Evolutionary conservation across 2,329 filamentous ascomycete species (phyloP).

Genomic region (Lojkania enalia): DNA sequence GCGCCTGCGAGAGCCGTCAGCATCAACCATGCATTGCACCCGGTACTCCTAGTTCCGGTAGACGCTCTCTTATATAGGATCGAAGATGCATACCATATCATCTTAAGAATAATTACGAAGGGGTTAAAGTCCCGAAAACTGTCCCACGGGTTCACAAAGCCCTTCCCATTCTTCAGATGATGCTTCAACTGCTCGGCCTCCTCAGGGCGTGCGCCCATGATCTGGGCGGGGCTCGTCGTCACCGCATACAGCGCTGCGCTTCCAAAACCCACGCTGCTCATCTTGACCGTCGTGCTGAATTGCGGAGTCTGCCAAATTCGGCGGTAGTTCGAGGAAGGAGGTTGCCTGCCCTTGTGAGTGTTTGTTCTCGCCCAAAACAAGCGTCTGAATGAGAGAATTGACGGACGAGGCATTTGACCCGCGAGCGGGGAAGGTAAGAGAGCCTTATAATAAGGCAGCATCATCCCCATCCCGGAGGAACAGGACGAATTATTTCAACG

Average conservation of each 20-base stretch:
- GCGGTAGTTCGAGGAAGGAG: too few relatives aligned
- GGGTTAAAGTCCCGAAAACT: conserved; percentile 50
- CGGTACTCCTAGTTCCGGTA: not conserved
- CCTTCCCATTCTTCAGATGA: conserved; percentile 57
- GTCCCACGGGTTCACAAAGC: conserved; percentile 62
- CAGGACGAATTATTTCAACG: too few relatives aligned
- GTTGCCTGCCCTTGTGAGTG: too few relatives aligned
- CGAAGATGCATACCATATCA: conserved; percentile 23
- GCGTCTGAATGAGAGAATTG: too few relatives aligned
- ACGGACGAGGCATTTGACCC: too few relatives aligned
- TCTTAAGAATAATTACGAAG: conserved; percentile 39
- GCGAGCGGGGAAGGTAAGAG: too few relatives aligned
- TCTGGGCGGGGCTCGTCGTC: conserved; percentile 44
- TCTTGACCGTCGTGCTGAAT: conserved; percentile 30
- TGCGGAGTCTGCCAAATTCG: conserved; percentile 27
- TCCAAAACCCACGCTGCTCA: conserved; percentile 32
- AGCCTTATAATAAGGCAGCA: too few relatives aligned
- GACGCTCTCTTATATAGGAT: not conserved
- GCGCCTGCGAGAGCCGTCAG: conserved; percentile 39
- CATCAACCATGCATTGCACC: conserved; percentile 4
- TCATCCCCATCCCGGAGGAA: too few relatives aligned
- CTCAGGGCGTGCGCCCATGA: conserved; percentile 46
- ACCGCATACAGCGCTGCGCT: conserved; percentile 45
- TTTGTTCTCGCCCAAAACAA: too few relatives aligned
- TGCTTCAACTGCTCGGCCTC: conserved; percentile 53